Conservation (phyloP, 78 protist genomes). For the Mastigamoeba balamuthi region DNA sequence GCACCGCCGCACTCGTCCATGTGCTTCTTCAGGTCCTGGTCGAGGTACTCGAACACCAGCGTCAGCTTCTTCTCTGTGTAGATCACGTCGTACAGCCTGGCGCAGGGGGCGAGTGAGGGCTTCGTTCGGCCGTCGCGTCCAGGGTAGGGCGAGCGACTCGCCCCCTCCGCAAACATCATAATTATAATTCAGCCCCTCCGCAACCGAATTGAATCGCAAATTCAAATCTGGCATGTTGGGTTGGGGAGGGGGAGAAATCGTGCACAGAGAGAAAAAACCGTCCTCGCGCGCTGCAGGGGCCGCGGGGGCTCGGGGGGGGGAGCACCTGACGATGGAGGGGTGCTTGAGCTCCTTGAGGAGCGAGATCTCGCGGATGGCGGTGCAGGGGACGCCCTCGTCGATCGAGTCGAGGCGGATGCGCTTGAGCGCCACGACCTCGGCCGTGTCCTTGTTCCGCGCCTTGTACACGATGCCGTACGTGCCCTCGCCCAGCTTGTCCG, state of each 20-base stretch:
- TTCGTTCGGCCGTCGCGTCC: too few relatives aligned
- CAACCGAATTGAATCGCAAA: too few relatives aligned
- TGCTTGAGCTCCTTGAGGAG: constrained; percentile 88
- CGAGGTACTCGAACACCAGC: constrained; percentile 97
- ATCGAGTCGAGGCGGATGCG: constrained; percentile 71
- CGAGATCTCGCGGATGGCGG: constrained; percentile 96
- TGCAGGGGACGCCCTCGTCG: constrained; percentile 96
- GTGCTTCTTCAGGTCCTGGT: constrained; percentile 91
- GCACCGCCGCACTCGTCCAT: constrained; percentile 66
- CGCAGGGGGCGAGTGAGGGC: not conserved
- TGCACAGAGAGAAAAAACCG: not conserved
- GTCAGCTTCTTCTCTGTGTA: constrained; percentile 87
- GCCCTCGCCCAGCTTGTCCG: constrained; percentile 77
- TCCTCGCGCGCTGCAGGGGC: not conserved
- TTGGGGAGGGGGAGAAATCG: not conserved
- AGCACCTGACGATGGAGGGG: constrained; percentile 76
- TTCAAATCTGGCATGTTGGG: not conserved
- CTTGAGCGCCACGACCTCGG: constrained; percentile 73
- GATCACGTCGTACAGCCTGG: constrained; percentile 72
- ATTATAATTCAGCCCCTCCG: too few relatives aligned
- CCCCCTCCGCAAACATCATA: too few relatives aligned
- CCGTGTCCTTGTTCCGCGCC: constrained; percentile 61
- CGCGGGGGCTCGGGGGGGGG: not conserved
- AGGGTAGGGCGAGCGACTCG: too few relatives aligned
- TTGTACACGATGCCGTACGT: constrained; percentile 74